phyloP scores from a whole-genome alignment of 768 basidiomycete genomes.

The Tubosaeta sp. region DNA sequence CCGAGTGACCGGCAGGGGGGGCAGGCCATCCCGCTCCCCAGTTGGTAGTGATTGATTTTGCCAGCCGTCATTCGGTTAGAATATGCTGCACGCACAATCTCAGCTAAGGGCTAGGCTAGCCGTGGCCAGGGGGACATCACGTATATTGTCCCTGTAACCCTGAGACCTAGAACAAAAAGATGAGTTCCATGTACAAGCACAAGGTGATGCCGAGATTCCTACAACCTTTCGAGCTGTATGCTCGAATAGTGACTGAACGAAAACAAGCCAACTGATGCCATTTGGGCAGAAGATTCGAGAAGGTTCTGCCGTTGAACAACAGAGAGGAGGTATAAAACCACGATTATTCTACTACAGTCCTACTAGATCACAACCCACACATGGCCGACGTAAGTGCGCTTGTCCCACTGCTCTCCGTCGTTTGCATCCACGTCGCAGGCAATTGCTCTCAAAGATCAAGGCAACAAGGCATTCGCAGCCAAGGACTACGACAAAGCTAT shows the following conservation, averaged over 20 bases:
- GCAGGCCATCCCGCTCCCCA: neutral
- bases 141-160: neutral
- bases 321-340: conserved; percentile 19
- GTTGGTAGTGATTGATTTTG: neutral
- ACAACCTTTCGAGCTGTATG: neutral
- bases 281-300: conserved; percentile 29
- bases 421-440: conserved; percentile 34
- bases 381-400: conserved; percentile 35
- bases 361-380: neutral
- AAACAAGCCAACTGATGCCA: neutral
- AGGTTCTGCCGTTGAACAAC: conserved; percentile 18
- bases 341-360: neutral
- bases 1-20: neutral
- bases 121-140: neutral
- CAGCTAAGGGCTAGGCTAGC: neutral
- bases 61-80: neutral
- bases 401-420: neutral
- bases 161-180: neutral
- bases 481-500: conserved; percentile 90
- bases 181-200: neutral
- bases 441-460: conserved; percentile 78
- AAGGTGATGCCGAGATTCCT: neutral
- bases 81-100: neutral
- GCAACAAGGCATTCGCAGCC: conserved; percentile 93
- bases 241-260: neutral